Evolutionary conservation across 352 stramenopile genomes (phyloP), one percentile per base, ranked within the genome.

Genomic region (Phytopythium litorale): DNA sequence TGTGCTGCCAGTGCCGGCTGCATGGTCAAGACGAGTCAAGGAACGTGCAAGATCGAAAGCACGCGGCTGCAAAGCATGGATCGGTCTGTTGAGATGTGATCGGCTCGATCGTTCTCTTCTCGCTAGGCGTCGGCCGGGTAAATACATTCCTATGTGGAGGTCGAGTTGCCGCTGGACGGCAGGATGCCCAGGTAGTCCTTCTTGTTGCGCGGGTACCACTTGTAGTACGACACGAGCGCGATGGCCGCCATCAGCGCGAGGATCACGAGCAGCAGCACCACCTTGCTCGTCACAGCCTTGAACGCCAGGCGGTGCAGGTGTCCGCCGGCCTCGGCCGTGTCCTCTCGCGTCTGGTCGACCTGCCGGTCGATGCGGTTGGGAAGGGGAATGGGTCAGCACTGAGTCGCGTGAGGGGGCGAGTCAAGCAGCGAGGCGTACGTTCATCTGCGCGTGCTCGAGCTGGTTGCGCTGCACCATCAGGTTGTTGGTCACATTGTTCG

Each of bases 121-220:
- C 8, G 35, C 35, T 40, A 40, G 35, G 28, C 3, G 28, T 32
- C 35, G 35, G 35, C 35, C 35, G 35, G 1, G 9, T 15, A 40
- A 40, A 40, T 40, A 15, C 35, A 40, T 15, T 40, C 35, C 35
- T 56, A 56, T 11, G 30, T 19, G 7, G 68, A 70, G 37, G 42
- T 62, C 16, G 68, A 67, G 28, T 32, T 67, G 13, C n/a, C 46
- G 55, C 16, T 52, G 28, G 38, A 35, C 13, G 78, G 71, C 46
- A 87, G 59, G 33, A 91, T 79, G 19, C 79, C 79, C 48, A 89
- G n/a, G 32, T 81, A 69, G 59, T 91, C 81, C 66, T 87, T 91
- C 67, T 88, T 79, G 64, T 79, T 74, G 52, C 73, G 72, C 21
- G 83, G 83, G 57, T 89, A 92, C 83, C 83, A 92, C 53, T 85